Base-by-base conservation (phyloP, 768 basidiomycete species). In the Pisolithus sp. region DNA sequence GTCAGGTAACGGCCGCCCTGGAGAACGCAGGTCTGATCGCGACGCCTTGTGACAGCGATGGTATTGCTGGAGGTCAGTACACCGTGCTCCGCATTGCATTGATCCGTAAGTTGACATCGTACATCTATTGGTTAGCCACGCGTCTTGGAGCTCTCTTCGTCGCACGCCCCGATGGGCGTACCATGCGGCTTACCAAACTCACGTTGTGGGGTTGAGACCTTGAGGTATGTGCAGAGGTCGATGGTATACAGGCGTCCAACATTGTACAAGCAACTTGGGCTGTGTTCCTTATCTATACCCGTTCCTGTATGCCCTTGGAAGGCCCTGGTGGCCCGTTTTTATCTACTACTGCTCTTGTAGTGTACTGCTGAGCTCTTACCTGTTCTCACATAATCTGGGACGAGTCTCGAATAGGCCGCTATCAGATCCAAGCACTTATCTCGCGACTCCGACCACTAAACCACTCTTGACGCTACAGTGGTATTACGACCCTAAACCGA, bases 151-250 rank as follows among this genome's bases (percentile, higher is more conserved):
- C 71, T 7, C 52, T 75, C 18, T 74, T 75, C 48, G 70, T 75
- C 31, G 70, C 67, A 37, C 68, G 60, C 37, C 63, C 58, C 34
- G 54, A 56, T n/a, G 67, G 63, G 3, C 62, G 60, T n/a, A 62
- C 54, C 13, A 58, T 75, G 7, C 71, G 73, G 52, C 54, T 75
- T 50, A 65, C 58, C 53, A 72, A 71, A 53, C 63, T 75, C 7
- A 73, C 73, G 0, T 45, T 75, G 31, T 73, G 73, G 72, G 74
- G 69, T 23, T 74, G 54, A n/a, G n/a, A n/a, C n/a, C n/a, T n/a
- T n/a, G n/a, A 70, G 31, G 21, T 47, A 37, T 18, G 21, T 34
- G 3, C 38, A 10, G 30, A 50, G 10, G 18, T 23, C 17, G 41
- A 13, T 20, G 12, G 12, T 34, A 12, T 15, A 34, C 34, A 34